Conservation (phyloP, 331 rosid genomes). For the Stylosanthes scabra region DNA sequence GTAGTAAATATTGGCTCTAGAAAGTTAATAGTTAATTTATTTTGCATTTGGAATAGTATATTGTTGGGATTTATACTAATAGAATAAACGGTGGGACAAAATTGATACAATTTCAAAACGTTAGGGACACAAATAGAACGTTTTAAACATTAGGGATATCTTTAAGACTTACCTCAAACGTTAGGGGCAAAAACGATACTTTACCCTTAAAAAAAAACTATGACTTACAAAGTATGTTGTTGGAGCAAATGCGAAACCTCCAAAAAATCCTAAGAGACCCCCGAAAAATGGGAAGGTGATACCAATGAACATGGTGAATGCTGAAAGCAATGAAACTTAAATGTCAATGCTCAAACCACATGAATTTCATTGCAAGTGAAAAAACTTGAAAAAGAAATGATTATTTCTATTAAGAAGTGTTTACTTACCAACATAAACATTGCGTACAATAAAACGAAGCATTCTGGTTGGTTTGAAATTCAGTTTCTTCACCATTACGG, state of each 20-base stretch:
- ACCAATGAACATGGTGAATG: slow-evolving; percentile 79
- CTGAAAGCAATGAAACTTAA: slow-evolving; percentile 47
- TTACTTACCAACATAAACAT: slow-evolving; percentile 76
- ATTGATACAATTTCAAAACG: no score
- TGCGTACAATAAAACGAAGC: slow-evolving; percentile 79
- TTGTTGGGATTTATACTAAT: no score
- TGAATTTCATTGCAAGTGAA: neutral
- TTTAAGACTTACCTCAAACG: no score
- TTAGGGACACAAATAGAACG: no score
- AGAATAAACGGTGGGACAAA: no score
- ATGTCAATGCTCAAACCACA: neutral
- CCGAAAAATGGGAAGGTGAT: slow-evolving; percentile 91
- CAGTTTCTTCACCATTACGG: slow-evolving; percentile 79
- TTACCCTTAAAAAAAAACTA: no score
- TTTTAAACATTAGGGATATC: no score
- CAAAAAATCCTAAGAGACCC: slow-evolving; percentile 84
- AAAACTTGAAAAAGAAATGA: neutral
- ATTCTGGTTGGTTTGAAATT: slow-evolving; percentile 53
- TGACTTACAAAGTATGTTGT: slow-evolving; percentile 84
- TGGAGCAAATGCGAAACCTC: slow-evolving; percentile 97
- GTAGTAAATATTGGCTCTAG: no score
- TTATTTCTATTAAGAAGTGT: neutral
- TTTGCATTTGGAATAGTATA: no score
- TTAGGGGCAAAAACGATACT: no score
- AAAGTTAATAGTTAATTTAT: no score